Conservation (phyloP, 2,329 filamentous ascomycete genomes). For the Verticillium longisporum region DNA sequence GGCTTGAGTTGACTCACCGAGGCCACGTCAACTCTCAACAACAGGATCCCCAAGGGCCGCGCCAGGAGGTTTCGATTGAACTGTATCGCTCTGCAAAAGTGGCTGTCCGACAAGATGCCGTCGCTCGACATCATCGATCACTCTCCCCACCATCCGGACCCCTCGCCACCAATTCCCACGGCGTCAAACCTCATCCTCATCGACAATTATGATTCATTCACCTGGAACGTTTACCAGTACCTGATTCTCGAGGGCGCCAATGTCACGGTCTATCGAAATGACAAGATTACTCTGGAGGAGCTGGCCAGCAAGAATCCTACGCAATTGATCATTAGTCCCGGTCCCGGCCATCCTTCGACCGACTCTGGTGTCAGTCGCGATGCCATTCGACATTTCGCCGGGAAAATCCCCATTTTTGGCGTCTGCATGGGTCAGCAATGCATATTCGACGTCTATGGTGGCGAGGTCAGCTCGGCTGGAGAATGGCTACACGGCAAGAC, state of each 20-base stretch:
- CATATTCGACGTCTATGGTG: slow-evolving; percentile 90
- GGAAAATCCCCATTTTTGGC: slow-evolving; percentile 92
- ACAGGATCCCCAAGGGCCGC: neutral
- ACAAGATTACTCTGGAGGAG: slow-evolving; percentile 80
- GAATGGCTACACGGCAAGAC: slow-evolving; percentile 98
- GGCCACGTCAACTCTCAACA: neutral
- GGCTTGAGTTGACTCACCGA: neutral
- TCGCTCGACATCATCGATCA: slow-evolving; percentile 57
- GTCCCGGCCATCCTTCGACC: slow-evolving; percentile 83
- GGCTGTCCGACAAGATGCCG: neutral
- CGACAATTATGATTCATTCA: slow-evolving; percentile 99
- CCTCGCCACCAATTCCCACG: slow-evolving; percentile 63
- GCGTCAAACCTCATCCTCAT: slow-evolving; percentile 91
- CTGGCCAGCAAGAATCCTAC: slow-evolving; percentile 80
- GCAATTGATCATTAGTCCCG: slow-evolving; percentile 90
- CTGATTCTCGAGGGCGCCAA: slow-evolving; percentile 90
- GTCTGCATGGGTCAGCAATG: slow-evolving; percentile 99
- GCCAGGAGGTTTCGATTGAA: neutral
- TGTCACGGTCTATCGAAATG: slow-evolving; percentile 86
- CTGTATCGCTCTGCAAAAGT: neutral
- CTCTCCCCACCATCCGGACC: slow-evolving; percentile 77
- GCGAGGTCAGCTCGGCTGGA: slow-evolving; percentile 83
- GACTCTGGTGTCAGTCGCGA: slow-evolving; percentile 93
- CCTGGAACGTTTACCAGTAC: slow-evolving; percentile 99
- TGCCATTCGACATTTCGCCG: slow-evolving; percentile 83